Conservation (phyloP, 768 basidiomycete species). For the Rubroboletus pulcherrimus region DNA sequence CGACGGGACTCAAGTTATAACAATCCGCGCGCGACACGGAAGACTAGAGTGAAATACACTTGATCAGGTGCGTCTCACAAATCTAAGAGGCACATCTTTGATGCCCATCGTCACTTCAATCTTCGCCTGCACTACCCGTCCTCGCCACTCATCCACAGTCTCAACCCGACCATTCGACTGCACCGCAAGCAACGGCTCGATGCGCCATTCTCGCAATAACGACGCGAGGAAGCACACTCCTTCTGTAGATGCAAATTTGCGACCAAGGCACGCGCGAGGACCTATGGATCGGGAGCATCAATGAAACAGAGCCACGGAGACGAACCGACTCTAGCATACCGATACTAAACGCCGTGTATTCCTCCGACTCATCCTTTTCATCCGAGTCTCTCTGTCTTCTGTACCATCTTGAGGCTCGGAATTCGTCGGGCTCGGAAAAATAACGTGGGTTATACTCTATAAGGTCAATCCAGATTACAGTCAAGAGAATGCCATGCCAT, state of each 20-base stretch:
- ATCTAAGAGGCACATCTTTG: constrained; percentile 20
- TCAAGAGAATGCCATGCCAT: neutral
- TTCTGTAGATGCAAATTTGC: constrained; percentile 53
- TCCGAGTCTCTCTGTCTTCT: constrained; percentile 6
- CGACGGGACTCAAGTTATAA: no score
- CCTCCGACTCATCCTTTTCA: constrained; percentile 15
- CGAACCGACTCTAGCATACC: constrained; percentile 8
- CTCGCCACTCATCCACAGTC: constrained; percentile 23
- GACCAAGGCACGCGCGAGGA: constrained; percentile 50
- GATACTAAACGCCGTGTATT: constrained; percentile 23
- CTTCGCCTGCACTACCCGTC: constrained; percentile 18
- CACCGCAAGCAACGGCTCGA: constrained; percentile 41
- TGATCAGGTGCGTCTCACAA: constrained; percentile 14
- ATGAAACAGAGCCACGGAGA: neutral
- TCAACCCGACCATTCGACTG: constrained; percentile 10
- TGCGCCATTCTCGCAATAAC: constrained; percentile 49
- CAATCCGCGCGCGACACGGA: no score
- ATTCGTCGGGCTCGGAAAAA: constrained; percentile 36
- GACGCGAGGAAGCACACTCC: constrained; percentile 49
- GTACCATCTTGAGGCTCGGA: constrained; percentile 39
- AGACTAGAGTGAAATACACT: neutral
- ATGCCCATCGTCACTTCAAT: constrained; percentile 15
- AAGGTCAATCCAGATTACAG: neutral
- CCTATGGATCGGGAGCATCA: constrained; percentile 27
- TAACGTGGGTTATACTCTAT: constrained; percentile 37